Base-by-base conservation (phyloP, 495 filamentous ascomycete genomes). In the Choiromyces venosus region DNA sequence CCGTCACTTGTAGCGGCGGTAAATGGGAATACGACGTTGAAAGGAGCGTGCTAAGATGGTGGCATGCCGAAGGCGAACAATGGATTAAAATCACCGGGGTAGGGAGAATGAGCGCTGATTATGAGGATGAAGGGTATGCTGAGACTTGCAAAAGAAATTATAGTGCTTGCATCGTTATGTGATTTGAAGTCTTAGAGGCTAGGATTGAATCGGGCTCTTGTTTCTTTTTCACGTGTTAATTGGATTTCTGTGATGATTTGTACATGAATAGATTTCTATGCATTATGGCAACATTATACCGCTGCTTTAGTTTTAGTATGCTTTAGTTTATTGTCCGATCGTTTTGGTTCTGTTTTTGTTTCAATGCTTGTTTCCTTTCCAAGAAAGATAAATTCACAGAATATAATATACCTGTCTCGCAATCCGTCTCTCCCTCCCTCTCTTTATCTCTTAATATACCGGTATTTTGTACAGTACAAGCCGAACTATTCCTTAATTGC, bases 51-150 rank as follows among this genome's bases (percentile, higher is more conserved):
- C 84, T 99, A 37, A 86, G 86, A 75, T 99, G 95, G 95, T 96
- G 92, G 92, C 93, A 98, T 83, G 89, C 87, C 6, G 89, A 89
- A 65, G 96, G 94, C 0, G 86, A 93, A 73, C 94, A 98, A 83
- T 87, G 85, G 36, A 86, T 98, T 75, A 92, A 86, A 74, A 85
- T 97, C 29, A 89, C 87, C 70, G 95, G 95, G 0, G 84, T 93
- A 19, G 88, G 90, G 81, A 86, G 86, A 71, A 88, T 88, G 79
- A 83, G 85, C 25, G 85, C 85, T 1, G 90, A 90, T 66, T 84
- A 91, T 73, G 86, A 86, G 6, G 91, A 91, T 81, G 78, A 91
- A 42, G 76, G 79, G 21, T 80, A 80, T 69, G 71, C 76, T 80
- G 84, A 85, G 74, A 87, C 84, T 77, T 81, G 82, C 74, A 75